These are phyloP conservation scores for Exophiala phaeomuriformis DNA, from an alignment of 2,329 filamentous ascomycete genomes.

Conservation along the genomic window DNA sequence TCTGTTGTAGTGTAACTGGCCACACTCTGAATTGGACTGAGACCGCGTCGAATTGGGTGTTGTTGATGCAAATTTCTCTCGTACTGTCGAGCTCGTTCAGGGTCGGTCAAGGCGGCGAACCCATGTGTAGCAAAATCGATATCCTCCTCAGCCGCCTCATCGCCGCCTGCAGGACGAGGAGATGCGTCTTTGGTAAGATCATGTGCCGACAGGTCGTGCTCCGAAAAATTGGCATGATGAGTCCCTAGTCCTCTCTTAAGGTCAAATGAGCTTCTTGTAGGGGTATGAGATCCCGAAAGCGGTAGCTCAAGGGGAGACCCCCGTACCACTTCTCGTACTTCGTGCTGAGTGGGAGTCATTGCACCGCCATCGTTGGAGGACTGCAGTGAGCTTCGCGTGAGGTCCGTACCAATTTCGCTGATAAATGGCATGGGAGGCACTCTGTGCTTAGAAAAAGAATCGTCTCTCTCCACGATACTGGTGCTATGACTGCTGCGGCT, in stretches of 20 bases:
- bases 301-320: constrained; percentile 46
- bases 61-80: constrained; percentile 57
- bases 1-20: constrained; percentile 71
- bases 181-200: constrained; percentile 33
- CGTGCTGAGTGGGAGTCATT: constrained; percentile 57
- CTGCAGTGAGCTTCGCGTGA: constrained; percentile 80
- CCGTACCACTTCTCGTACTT: constrained; percentile 57
- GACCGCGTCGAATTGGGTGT: constrained; percentile 59
- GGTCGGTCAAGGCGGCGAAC: constrained; percentile 33
- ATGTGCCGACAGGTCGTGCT: constrained; percentile 42
- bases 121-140: constrained; percentile 27
- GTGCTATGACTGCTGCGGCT: constrained; percentile 46
- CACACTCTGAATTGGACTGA: constrained; percentile 88
- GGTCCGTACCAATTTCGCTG: constrained; percentile 77
- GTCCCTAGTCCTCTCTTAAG: constrained; percentile 57
- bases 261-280: constrained; percentile 43
- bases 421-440: constrained; percentile 80
- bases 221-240: constrained; percentile 54
- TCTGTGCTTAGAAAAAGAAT: constrained; percentile 45
- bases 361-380: constrained; percentile 72
- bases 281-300: constrained; percentile 57
- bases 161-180: constrained; percentile 45
- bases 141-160: constrained; percentile 35
- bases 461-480: constrained; percentile 50
- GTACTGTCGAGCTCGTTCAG: constrained; percentile 31